phyloP scores from a whole-genome alignment of 2,329 filamentous ascomycete species.

The Monosporascus sp. region DNA sequence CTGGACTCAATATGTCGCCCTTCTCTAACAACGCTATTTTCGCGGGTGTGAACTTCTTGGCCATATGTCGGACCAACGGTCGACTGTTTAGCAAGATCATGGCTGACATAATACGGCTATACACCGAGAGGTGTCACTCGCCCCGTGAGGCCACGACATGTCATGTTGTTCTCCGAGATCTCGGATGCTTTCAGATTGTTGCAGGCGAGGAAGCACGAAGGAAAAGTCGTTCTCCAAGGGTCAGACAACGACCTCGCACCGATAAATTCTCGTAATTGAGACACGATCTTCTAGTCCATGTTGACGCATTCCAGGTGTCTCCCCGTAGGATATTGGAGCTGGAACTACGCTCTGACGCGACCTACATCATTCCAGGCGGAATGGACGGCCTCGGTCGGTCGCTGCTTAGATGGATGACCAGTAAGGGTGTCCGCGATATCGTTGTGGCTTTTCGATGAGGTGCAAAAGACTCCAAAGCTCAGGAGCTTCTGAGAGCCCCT shows the following conservation, averaged over 20 bases:
- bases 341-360: constrained; percentile 18
- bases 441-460: constrained; percentile 23
- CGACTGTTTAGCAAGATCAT: constrained; percentile 20
- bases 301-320: constrained; percentile 7
- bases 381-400: constrained; percentile 27
- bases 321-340: constrained; percentile 19
- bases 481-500: constrained; percentile 17
- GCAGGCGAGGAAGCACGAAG: constrained; percentile 18
- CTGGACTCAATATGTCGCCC: constrained; percentile 23
- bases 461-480: constrained; percentile 18
- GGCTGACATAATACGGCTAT: constrained; percentile 18
- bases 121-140: constrained; percentile 19
- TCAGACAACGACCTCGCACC: constrained; percentile 18
- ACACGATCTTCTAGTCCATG: not conserved
- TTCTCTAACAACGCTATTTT: constrained; percentile 23
- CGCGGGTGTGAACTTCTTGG: constrained; percentile 21
- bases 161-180: constrained; percentile 23
- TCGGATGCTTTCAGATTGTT: constrained; percentile 22
- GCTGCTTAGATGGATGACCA: constrained; percentile 26
- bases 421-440: constrained; percentile 27
- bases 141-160: constrained; percentile 18
- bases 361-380: constrained; percentile 27
- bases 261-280: not conserved
- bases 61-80: constrained; percentile 23
- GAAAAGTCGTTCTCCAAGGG: constrained; percentile 21